phyloP scores from a whole-genome alignment of 139 green algal genomes.

The Volvox africanus region DNA sequence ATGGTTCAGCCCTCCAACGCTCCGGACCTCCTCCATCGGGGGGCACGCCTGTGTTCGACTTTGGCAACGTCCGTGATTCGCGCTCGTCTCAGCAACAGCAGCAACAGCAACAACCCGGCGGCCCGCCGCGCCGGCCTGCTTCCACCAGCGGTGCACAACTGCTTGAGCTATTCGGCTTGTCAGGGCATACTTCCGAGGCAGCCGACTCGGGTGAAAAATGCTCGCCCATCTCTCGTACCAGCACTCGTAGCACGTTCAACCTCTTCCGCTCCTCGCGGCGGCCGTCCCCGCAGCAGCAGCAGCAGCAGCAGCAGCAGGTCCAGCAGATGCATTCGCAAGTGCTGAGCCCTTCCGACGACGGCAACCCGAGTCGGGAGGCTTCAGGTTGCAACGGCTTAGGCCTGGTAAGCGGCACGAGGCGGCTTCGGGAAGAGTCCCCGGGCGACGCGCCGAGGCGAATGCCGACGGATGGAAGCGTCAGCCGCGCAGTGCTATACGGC shows the following conservation, averaged over 20 bases:
- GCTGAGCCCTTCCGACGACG: neutral
- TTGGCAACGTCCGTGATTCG: neutral
- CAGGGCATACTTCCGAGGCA: neutral
- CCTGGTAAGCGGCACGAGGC: neutral
- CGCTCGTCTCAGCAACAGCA: neutral
- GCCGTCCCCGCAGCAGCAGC: neutral
- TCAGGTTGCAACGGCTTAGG: neutral
- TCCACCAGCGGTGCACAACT: neutral
- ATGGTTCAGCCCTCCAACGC: neutral
- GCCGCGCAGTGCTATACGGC: neutral
- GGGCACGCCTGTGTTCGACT: constrained; percentile 1
- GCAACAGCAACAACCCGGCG: neutral
- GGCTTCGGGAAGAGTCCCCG: neutral
- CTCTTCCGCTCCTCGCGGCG: constrained; percentile 6
- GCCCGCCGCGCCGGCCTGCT: neutral
- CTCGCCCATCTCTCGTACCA: neutral
- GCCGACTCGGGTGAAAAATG: neutral
- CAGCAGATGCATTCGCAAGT: neutral
- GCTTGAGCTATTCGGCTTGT: neutral
- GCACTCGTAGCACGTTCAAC: constrained; percentile 1
- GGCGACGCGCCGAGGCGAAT: neutral
- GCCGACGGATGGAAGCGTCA: neutral
- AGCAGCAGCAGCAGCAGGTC: neutral
- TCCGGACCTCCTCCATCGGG: neutral
- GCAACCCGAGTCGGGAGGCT: neutral